Conservation (phyloP, 1,284 basidiomycete species). For the Cryptococcus amylolentus region DNA sequence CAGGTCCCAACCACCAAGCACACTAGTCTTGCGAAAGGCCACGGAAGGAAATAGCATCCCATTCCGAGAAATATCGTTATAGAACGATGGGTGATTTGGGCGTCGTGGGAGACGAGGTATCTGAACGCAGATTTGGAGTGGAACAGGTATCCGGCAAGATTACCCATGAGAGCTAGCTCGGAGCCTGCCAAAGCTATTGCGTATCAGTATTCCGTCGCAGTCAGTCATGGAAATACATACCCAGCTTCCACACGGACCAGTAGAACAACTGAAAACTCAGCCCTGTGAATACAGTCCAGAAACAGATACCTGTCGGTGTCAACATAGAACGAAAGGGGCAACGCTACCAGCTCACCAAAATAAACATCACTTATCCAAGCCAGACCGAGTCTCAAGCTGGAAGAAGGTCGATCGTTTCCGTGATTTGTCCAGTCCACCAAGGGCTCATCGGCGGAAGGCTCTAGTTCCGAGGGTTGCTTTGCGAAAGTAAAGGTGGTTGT, state of each 20-base stretch:
- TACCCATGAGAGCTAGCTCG: conserved; percentile 65
- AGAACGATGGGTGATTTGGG: conserved; percentile 54
- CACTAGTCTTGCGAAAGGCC: conserved; percentile 59
- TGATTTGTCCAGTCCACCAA: conserved; percentile 11
- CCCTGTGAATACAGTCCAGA: conserved; percentile 82
- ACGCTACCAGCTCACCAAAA: conserved; percentile 29
- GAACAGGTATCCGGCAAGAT: conserved; percentile 64
- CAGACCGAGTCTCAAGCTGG: conserved; percentile 8
- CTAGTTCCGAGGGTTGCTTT: background rate
- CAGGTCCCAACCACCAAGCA: conserved; percentile 60
- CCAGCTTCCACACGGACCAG: conserved; percentile 85
- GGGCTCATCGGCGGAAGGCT: background rate
- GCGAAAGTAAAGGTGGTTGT: conserved; percentile 1
- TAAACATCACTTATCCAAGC: conserved; percentile 44
- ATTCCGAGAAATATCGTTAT: conserved; percentile 60
- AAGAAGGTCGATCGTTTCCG: background rate
- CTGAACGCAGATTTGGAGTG: conserved; percentile 52
- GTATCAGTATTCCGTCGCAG: background rate
- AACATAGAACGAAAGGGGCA: background rate
- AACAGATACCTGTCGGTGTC: conserved; percentile 65
- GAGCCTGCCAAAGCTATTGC: conserved; percentile 57
- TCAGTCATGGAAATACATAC: conserved; percentile 48
- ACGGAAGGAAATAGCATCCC: conserved; percentile 59
- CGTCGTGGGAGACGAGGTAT: conserved; percentile 54
- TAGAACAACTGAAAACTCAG: conserved; percentile 84